Evolutionary conservation across 176 grass and related monocot genomes (phyloP), one percentile per base, ranked within the genome.

Genomic region (Poa annua): DNA sequence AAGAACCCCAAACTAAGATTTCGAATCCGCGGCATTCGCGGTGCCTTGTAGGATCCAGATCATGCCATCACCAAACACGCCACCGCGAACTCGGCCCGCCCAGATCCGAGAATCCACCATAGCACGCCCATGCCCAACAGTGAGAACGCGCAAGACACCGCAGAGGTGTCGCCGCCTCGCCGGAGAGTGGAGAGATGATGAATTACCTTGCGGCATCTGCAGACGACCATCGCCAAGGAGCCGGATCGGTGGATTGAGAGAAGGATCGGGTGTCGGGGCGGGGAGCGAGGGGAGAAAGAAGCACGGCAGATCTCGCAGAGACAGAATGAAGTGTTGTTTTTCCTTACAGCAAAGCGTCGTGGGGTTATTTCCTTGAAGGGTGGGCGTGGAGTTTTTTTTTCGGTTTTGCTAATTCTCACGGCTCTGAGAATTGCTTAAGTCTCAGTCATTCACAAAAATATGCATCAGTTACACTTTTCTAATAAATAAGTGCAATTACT

Each of bases 201-300:
- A 83, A 26, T 65, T 87, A 99, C 96, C 96, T 99, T 99, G 91
- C 93, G 96, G 86, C 96, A 99, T 92, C 92, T 99, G 89, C 96
- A 99, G 62, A 99, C 96, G 85, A 99, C 96, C 96, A 99, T 99
- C 66, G 85, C 80, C 47, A 26, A 78, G 36, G n/a, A 50, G 74
- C 17, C 60, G 44, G 60, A 66, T 48, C 44, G 44, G 11, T 62
- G 35, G 61, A 26, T 29, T 61, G 34, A 15, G 52, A 54, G 19
- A 47, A 4, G 79, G 33, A 54, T 74, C 69, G 47, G 57, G n/a
- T 38, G 64, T 57, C 39, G 33, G 52, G 49, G 3, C 60, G 7
- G 68, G 50, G 32, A 80, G 82, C 41, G 62, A 64, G 82, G 66
- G 12, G 56, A 53, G 19, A 22, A 81, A 53, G 19, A 22, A 81